Conservation (phyloP, 495 filamentous ascomycete genomes). For the Aspergillus carlsbadensis region DNA sequence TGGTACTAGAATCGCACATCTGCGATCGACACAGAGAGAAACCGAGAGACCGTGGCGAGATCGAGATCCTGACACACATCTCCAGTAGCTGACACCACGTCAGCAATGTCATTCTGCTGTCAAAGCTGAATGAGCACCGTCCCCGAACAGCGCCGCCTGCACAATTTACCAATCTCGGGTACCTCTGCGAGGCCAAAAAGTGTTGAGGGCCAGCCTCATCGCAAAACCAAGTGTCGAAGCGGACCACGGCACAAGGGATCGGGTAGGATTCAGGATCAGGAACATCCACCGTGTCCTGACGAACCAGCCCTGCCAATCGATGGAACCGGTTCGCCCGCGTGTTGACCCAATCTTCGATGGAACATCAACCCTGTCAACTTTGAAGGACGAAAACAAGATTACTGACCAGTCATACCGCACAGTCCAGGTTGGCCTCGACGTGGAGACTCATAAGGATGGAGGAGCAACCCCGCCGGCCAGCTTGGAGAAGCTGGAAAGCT, state of each 20-base stretch:
- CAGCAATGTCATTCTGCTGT: too few relatives aligned
- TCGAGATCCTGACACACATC: too few relatives aligned
- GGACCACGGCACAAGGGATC: not conserved
- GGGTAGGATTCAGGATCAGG: not conserved
- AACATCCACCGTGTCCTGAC: not conserved
- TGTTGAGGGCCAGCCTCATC: not conserved
- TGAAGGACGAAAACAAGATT: not conserved
- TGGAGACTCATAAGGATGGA: not conserved
- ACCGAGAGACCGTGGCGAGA: too few relatives aligned
- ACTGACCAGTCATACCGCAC: not conserved
- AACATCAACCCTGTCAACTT: not conserved
- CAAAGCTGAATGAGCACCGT: too few relatives aligned
- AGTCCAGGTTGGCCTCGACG: not conserved
- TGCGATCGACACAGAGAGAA: too few relatives aligned
- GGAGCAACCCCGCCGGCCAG: too few relatives aligned
- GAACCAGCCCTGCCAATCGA: not conserved
- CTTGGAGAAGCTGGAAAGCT: not conserved
- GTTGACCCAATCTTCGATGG: not conserved
- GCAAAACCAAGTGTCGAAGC: not conserved
- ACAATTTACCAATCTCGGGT: not conserved
- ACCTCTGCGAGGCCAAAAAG: not conserved
- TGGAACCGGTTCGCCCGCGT: conserved; percentile 3
- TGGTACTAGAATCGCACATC: too few relatives aligned
- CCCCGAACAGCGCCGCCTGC: not conserved
- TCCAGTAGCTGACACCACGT: too few relatives aligned